Conservation (phyloP, 2,329 filamentous ascomycete genomes). For the Penicillium sp. region DNA sequence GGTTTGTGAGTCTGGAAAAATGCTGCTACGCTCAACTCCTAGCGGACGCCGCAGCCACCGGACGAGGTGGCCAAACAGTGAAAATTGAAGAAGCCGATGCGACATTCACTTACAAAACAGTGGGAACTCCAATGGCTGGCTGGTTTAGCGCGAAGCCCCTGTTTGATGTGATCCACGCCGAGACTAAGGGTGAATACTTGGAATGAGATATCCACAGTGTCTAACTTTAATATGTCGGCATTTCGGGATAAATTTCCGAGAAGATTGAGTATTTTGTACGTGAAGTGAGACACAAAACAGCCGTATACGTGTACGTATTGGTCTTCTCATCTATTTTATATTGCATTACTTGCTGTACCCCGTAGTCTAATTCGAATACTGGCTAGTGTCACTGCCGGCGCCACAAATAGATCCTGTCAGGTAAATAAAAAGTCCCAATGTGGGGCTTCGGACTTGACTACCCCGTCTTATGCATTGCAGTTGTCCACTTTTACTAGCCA, state of each 20-base stretch:
- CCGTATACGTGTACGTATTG: too few relatives aligned
- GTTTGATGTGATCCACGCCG: slow-evolving; percentile 68
- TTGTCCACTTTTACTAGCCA: background rate
- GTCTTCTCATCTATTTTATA: background rate
- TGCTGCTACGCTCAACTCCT: slow-evolving; percentile 55
- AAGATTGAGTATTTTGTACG: too few relatives aligned
- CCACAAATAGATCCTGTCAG: background rate
- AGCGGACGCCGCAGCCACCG: slow-evolving; percentile 54
- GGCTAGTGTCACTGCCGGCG: background rate
- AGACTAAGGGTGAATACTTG: slow-evolving; percentile 59
- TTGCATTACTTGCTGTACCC: background rate
- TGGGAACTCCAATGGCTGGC: slow-evolving; percentile 62
- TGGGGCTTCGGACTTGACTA: background rate
- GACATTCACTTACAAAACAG: slow-evolving; percentile 63
- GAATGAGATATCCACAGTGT: slow-evolving; percentile 31
- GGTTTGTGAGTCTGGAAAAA: slow-evolving; percentile 56
- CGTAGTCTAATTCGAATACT: background rate
- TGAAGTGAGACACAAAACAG: too few relatives aligned
- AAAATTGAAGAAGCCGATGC: slow-evolving; percentile 70
- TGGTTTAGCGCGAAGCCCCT: slow-evolving; percentile 71
- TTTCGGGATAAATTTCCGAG: background rate
- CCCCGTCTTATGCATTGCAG: too few relatives aligned
- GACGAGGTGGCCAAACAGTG: slow-evolving; percentile 62
- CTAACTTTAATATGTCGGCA: background rate
- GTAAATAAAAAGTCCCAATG: background rate